Evolutionary conservation across 768 basidiomycete genomes (phyloP), one percentile per base, ranked within the genome.

Genomic region (Boletus vermiculosoides): DNA sequence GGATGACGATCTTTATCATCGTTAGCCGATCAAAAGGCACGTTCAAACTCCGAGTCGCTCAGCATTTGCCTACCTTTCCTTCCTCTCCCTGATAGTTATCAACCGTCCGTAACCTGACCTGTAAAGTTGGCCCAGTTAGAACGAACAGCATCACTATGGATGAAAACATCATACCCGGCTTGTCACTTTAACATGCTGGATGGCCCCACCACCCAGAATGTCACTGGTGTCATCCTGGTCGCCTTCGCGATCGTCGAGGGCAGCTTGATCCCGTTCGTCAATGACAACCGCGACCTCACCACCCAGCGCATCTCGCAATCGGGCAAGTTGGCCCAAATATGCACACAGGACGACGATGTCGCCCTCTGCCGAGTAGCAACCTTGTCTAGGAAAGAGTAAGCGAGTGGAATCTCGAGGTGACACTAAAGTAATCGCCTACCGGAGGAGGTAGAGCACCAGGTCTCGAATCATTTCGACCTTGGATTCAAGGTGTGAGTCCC

Each of bases 61-160:
- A 11, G 42, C 20, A 4, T 1, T 39, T 0, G 45, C 65, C 18
- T 60, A 81, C 83, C 65, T 78, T 81, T 2, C 81, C 85, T 72
- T 89, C 88, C 56, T 87, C 83, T 3, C 88, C 90, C 69, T 92
- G 90, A 65, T 83, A 92, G 49, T 86, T 90, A 59, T 92, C 89
- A 2, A 92, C 81, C 0, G 89, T 91, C 6, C 90, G 80, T 6
- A 92, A 73, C 9, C 81, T 78, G 41, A 90, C 81, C 87, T 89
- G 47, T 5, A 50, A 49, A 20, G 10, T 23, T 5, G 25, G 18
- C n/a, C 0, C 6, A 12, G 25, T 55, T n/a, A 52, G 45, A 34
- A n/a, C 15, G 15, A 16, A 5, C 2, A 9, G 8, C 20, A 41
- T n/a, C 23, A 13, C 37, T 16, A 30, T 40, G 22, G 8, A 44